These are phyloP conservation scores for Phytophthora melonis DNA, from an alignment of 352 stramenopile genomes.

Conservation along the genomic window DNA sequence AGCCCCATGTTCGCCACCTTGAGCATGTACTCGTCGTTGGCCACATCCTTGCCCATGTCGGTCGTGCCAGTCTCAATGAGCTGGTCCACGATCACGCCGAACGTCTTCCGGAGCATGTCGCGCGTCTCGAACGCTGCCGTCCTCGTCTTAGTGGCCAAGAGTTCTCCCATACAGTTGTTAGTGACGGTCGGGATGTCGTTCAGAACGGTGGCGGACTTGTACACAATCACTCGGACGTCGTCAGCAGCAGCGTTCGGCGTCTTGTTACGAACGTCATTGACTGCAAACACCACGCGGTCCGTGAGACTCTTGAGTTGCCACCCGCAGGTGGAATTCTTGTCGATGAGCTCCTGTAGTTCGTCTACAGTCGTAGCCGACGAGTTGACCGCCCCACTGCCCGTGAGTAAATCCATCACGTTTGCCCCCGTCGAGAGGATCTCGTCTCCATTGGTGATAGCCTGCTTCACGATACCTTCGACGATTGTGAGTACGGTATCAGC, in stretches of 20 bases:
- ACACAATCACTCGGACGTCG: constrained; percentile 24
- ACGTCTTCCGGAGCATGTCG: constrained; percentile 23
- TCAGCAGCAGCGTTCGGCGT: not conserved
- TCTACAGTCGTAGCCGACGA: constrained; percentile 9
- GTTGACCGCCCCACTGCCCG: not conserved
- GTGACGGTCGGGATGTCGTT: constrained; percentile 26
- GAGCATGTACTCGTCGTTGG: constrained; percentile 38
- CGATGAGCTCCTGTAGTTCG: constrained; percentile 15
- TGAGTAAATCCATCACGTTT: constrained; percentile 14
- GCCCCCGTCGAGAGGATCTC: constrained; percentile 15
- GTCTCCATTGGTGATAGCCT: constrained; percentile 26
- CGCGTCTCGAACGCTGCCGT: constrained; percentile 19
- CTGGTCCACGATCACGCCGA: constrained; percentile 19
- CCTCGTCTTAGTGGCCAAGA: constrained; percentile 11
- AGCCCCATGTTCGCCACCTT: constrained; percentile 41
- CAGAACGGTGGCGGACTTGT: constrained; percentile 23
- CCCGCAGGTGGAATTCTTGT: constrained; percentile 20
- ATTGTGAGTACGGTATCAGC: constrained; percentile 7
- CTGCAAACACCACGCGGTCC: constrained; percentile 7
- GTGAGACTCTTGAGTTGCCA: constrained; percentile 22
- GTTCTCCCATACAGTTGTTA: constrained; percentile 22
- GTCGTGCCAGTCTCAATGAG: constrained; percentile 14
- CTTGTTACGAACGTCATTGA: constrained; percentile 8
- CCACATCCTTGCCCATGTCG: constrained; percentile 18
- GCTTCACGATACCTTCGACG: constrained; percentile 26